Evolutionary conservation across 2,329 filamentous ascomycete species (phyloP), one percentile per base, ranked within the genome.

Genomic region (Parastagonospora nodorum): DNA sequence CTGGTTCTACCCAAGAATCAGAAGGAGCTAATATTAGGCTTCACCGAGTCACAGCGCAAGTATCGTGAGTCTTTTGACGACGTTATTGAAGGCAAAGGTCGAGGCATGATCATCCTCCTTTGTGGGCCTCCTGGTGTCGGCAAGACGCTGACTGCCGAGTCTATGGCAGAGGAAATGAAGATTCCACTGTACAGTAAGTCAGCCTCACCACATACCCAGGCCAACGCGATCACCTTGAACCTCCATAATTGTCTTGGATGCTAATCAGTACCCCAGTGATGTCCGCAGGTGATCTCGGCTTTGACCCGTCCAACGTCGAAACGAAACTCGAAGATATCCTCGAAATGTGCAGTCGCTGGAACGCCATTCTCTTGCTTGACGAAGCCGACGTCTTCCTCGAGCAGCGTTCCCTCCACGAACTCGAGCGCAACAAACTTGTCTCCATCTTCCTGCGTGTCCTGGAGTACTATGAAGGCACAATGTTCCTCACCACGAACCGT

Each of bases 261-360:
- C 30, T 32, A 32, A 32, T 4, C 9, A 2, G 9, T 7, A 32
- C 8, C 8, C 9, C 8, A 32, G 24, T 89, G 81, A 88, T 90
- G 33, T 88, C 85, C 5, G 89, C 89, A 0, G 90, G 89, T 12
- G 90, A 94, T 71, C 80, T 96, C 0, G 89, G 90, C 12, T 72
- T 75, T 9, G 69, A 76, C 31, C 74, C 77, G 0, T 49, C 60
- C 1, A 63, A 65, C 11, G 54, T 96, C 1, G 91, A 96, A 69
- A 78, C 77, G 6, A 88, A 93, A 64, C 77, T 96, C 7, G 88
- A 91, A 67, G 89, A 89, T 71, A 90, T 94, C 37, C 80, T 95
- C 30, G 89, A 93, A 60, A 88, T 94, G 47, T 90, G 89, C 38
- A 88, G 92, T 61, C 76, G 73, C 50, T 83, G 80, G 81, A 77